Conservation (phyloP, 2,329 filamentous ascomycete species). For the Microcyclospora tardicrescens region DNA sequence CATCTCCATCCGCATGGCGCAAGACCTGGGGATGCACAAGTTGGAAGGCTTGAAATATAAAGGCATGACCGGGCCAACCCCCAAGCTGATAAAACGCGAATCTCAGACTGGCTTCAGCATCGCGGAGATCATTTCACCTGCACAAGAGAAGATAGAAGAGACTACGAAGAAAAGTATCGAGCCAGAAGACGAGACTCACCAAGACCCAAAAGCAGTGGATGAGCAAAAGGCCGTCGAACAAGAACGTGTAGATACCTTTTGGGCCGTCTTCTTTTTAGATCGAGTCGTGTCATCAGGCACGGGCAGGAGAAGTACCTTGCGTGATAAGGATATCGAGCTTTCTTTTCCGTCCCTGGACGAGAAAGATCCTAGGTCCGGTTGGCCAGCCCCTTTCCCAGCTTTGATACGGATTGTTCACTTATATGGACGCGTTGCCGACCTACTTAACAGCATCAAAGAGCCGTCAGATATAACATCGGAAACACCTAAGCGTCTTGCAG, state of each 20-base stretch:
- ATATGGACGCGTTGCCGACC: slow-evolving; percentile 71
- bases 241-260: slow-evolving; percentile 76
- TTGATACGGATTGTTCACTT: slow-evolving; percentile 75
- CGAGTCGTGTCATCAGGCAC: slow-evolving; percentile 79
- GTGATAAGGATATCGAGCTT: slow-evolving; percentile 75
- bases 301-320: slow-evolving; percentile 68
- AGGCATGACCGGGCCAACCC: slow-evolving; percentile 42
- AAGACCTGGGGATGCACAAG: slow-evolving; percentile 71
- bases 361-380: slow-evolving; percentile 43
- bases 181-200: slow-evolving; percentile 32
- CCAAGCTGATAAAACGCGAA: slow-evolving; percentile 38
- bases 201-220: slow-evolving; percentile 42
- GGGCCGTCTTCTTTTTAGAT: slow-evolving; percentile 80
- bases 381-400: slow-evolving; percentile 67
- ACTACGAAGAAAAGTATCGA: slow-evolving; percentile 33
- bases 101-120: slow-evolving; percentile 10
- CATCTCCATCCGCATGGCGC: slow-evolving; percentile 70
- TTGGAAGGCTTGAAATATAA: slow-evolving; percentile 56
- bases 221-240: slow-evolving; percentile 55
- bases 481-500: slow-evolving; percentile 55
- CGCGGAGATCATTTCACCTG: neutral
- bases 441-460: slow-evolving; percentile 68
- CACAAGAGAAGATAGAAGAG: slow-evolving; percentile 26
- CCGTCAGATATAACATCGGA: slow-evolving; percentile 62
- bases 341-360: slow-evolving; percentile 49